Evolutionary conservation across 768 basidiomycete genomes (phyloP), one percentile per base, ranked within the genome.

Genomic region (Agrocybe pediades): DNA sequence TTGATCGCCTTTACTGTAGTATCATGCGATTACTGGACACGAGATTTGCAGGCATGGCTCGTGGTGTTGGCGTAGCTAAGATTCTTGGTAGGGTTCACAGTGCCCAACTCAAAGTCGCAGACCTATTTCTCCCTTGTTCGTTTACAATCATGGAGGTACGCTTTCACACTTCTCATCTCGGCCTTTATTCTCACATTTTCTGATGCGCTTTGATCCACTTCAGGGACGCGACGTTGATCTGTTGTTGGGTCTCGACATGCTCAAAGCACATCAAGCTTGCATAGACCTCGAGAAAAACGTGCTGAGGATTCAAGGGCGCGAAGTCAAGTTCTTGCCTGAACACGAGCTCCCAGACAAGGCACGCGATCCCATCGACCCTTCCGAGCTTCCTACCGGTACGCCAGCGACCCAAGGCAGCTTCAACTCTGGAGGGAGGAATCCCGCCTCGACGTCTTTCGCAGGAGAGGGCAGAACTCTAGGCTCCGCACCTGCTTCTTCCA

Each of bases 181-280:
- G 21, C 25, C 21, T 24, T 6, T 29, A 20, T 40, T 41, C 13
- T 21, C 36, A 49, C 21, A 45, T 19, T n/a, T 19, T 23, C 30
- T 20, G 23, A 6, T 47, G 6, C 30, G 19, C 21, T 39, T 23
- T 48, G 11, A 26, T 33, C 2, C 16, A 25, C 20, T 15, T 19
- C 53, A 94, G 90, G 95, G 95, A 30, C 84, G 87, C 26, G 87
- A 90, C 53, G 94, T 98, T 42, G 96, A 98, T 65, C 84, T 99
- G n/a, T 77, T 99, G 2, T 87, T 99, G 39, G 97, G 97, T 6
- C 81, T 99, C n/a, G 97, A 99, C 78, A 98, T 98, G 97, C 84
- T 98, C 56, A 98, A 94, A 71, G 91, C 95, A 0, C 92, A 98
- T 68, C 95, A 97, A 66, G 96, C 95, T 5, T 91, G 87, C 65